Evolutionary conservation across 805 yeast genomes (phyloP), one percentile per base, ranked within the genome.

Genomic region (Kockiozyma suomiensis): DNA sequence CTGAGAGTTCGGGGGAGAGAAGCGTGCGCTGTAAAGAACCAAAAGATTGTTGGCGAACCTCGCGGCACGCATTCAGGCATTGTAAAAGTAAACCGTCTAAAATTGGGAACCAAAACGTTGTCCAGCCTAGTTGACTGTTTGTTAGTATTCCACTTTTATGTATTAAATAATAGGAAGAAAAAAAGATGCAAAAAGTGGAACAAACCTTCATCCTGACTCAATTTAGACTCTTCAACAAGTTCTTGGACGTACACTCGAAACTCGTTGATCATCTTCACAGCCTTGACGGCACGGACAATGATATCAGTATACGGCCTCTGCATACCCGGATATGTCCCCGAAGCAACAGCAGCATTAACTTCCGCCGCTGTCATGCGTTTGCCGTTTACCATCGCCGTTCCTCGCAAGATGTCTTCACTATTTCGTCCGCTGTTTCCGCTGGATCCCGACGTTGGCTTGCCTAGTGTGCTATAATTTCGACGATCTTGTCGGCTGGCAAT

Each of bases 81-180:
- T 92, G 97, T 69, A 88, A 93, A 0, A 94, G 90, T 55, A 91
- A 78, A 0, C 96, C 96, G 70, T 90, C 93, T 30, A 88, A 78
- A 61, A 89, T 76, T 1, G 96, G 87, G 65, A 81, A 81, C 66
- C 83, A 76, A 21, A 75, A 69, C 13, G 56, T 58, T 19, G 58
- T 56, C 68, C 70, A 67, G 35, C 58, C 60, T 45, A 48, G n/a
- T n/a, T n/a, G n/a, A n/a, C n/a, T n/a, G n/a, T n/a, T n/a, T n/a
- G n/a, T n/a, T n/a, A n/a, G n/a, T n/a, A n/a, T n/a, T n/a, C n/a
- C n/a, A n/a, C n/a, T n/a, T n/a, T n/a, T n/a, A n/a, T n/a, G n/a
- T n/a, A n/a, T n/a, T n/a, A n/a, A n/a, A n/a, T n/a, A n/a, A n/a
- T n/a, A n/a, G n/a, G n/a, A n/a, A n/a, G n/a, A n/a, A n/a, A n/a